A percentile compares a stretch with the other conserved stretches of the same genome.
phyloP scores from a whole-genome alignment of 192 early-diverging fungal species.

The Linnemannia schmuckeri region DNA sequence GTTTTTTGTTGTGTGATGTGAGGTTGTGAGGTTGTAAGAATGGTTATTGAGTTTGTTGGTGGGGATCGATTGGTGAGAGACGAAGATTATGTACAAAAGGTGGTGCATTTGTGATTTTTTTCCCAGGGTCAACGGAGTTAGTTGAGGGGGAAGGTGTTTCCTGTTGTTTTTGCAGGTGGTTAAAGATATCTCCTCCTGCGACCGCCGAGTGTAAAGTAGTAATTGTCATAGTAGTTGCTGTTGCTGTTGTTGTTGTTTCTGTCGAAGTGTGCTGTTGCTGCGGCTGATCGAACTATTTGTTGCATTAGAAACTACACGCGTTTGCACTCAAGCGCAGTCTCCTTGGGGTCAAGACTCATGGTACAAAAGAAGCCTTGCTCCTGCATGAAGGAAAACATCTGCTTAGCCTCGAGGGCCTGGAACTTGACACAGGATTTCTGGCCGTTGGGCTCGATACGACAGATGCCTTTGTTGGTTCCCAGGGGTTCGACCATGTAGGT shows the following conservation, averaged over 20 bases:
- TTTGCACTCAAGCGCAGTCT: conserved; percentile 49
- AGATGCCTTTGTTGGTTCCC: conserved; percentile 53
- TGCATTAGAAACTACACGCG: conserved; percentile 26
- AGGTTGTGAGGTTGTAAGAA: too few relatives aligned
- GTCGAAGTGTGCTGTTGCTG: background rate
- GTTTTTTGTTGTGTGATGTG: background rate
- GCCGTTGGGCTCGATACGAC: conserved; percentile 51
- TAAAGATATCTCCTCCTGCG: background rate
- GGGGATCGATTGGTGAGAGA: background rate
- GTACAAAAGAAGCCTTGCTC: conserved; percentile 56
- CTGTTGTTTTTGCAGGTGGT: background rate
- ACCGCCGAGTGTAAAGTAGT: background rate
- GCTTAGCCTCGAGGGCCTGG: conserved; percentile 47
- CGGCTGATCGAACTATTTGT: background rate
- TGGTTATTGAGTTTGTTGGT: background rate
- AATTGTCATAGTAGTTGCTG: background rate
- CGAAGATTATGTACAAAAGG: background rate
- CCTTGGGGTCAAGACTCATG: conserved; percentile 42
- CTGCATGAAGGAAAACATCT: conserved; percentile 58
- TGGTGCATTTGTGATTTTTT: background rate
- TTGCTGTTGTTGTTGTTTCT: background rate
- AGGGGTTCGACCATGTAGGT: conserved; percentile 48
- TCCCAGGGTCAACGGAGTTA: background rate
- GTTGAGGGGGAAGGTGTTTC: background rate
- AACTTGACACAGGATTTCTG: conserved; percentile 56